Base-by-base conservation (phyloP, 2,329 filamentous ascomycete species). In the Claviceps citrina region DNA sequence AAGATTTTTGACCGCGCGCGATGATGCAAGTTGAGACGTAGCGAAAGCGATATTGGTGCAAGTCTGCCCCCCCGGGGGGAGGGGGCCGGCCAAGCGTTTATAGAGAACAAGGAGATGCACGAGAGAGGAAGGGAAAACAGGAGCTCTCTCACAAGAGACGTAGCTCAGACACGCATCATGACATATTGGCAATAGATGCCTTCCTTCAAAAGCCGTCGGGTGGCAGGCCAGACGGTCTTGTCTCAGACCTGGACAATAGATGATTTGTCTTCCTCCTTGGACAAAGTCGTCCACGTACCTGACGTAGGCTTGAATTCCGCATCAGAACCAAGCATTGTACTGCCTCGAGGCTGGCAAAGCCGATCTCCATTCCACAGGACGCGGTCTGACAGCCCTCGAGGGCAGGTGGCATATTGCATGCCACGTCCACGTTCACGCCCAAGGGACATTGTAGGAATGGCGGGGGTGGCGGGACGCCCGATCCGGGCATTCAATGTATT, bases 151-250 rank as follows among this genome's bases (percentile, higher is more conserved):
- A n/a, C 31, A 18, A 31, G 27, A 13, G 34, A 34, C 16, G 27
- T 33, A 31, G 27, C 33, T 35, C 18, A 42, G 36, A 40, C 28
- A 45, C 19, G 31, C 6, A 3, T 15, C 16, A n/a, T 40, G 43
- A 40, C 43, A 45, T 45, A 45, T 36, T 36, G 40, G 19, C 24
- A 35, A 13, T 27, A 6, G 16, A 25, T 38, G 13, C 22, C 31
- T 28, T 24, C 20, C 22, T 25, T 35, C 31, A 15, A 32, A 22
- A 26, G 26, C 35, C 39, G 18, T 19, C 31, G 32, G 31, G 40
- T 39, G 40, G 43, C 40, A 16, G 43, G 43, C n/a, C n/a, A 34
- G 19, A 31, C 4, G 13, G 20, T 15, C 10, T 12, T 24, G 38
- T 36, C 31, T 35, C 31, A 31, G 15, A 18, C 5, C 15, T 8